Evolutionary conservation across 2,329 filamentous ascomycete species (phyloP).

Genomic region (Pseudopithomyces chartarum): DNA sequence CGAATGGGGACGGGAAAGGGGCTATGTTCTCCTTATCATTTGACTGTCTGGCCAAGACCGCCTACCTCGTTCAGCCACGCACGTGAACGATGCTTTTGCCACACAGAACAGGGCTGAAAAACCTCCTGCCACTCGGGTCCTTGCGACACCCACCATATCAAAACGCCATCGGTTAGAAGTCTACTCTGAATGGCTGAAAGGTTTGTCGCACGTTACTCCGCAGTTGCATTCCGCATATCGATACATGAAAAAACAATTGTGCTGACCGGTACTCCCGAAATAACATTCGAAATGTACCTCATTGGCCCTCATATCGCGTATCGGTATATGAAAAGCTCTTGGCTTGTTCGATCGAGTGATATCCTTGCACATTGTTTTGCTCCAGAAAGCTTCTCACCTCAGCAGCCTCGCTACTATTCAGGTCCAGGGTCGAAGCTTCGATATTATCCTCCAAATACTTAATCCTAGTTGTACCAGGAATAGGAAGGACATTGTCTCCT

Average conservation of each 20-base stretch:
- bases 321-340: constrained; percentile 6
- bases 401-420: constrained; percentile 19
- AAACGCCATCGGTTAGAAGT: no score
- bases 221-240: no score
- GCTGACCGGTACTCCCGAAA: not conserved
- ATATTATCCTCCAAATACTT: constrained; percentile 23
- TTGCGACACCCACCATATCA: no score
- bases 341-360: not conserved
- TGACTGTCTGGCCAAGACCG: no score
- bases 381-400: constrained; percentile 19
- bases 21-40: no score
- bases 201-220: no score
- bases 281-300: not conserved
- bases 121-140: no score
- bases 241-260: not conserved
- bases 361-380: constrained; percentile 37
- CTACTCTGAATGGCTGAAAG: no score
- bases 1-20: no score
- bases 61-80: no score
- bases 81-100: no score
- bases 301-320: not conserved
- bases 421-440: constrained; percentile 10
- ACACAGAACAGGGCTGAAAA: no score
- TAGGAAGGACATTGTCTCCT: constrained; percentile 59
- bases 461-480: constrained; percentile 49